Base-by-base conservation (phyloP, 805 yeast species). In the Candida pseudofarinosa region DNA sequence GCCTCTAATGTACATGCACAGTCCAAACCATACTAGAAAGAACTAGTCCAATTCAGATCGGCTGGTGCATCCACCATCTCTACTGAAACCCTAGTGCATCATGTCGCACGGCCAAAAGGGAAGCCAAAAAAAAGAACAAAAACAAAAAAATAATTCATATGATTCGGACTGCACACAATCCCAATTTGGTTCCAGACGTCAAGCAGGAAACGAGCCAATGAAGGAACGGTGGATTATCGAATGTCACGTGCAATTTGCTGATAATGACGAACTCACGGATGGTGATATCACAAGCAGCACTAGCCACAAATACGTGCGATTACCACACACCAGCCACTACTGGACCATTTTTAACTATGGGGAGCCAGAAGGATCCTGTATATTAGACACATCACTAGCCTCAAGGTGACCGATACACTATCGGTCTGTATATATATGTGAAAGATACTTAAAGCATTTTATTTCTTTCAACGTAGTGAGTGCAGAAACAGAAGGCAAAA, bases 241-340 rank as follows among this genome's bases (percentile, higher is more conserved):
- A 26, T 20, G 3, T 19, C 39, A 37, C 39, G 39, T 37, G 39
- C 39, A n/a, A 23, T 37, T 23, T 23, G 32, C 17, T 26, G 33
- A 23, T 37, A 37, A 14, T 12, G 33, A 23, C 28, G 28, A 23
- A 23, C 10, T 23, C 10, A 10, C 28, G 28, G 28, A 23, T 23
- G 28, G 28, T 23, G 28, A 23, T 35, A 35, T 18, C 28, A 3
- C 28, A 19, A 35, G 28, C 7, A 35, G 12, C 23, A 32, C 35
- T 32, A 32, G 35, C 35, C 35, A 32, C 35, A 15, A 32, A 23
- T 23, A 23, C 28, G 28, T 23, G 28, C 6, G 10, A 23, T 7
- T 32, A 6, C 6, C 17, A 32, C 14, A 12, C 33, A 37, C 39
- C 26, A 23, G 32, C 39, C 33, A 5, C 33, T 6, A 6, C 6